Percentiles rank a stretch among this genome's conserved stretches.
Evolutionary conservation across 192 early-diverging fungal species (phyloP).

Genomic region (Entrophospora sp.): DNA sequence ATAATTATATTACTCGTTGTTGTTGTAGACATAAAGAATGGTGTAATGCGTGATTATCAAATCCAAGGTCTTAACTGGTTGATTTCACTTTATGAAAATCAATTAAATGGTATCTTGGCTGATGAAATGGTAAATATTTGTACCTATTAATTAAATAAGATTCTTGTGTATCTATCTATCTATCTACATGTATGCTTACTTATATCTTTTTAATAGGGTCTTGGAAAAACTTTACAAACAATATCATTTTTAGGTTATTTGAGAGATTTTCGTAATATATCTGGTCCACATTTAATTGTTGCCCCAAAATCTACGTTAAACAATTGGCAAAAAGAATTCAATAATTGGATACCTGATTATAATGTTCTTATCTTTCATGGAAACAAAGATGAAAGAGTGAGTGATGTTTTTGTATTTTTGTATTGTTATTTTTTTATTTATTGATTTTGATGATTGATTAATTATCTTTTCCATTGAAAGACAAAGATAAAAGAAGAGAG

Average conservation of each 20-base stretch:
- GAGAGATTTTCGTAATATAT: constrained; percentile 66
- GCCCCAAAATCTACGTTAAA: constrained; percentile 95
- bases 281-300: constrained; percentile 89
- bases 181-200: not conserved
- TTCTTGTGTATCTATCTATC: not conserved
- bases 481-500: constrained; percentile 43
- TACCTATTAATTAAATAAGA: not conserved
- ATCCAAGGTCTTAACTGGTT: constrained; percentile 97
- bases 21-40: constrained; percentile 70
- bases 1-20: not conserved
- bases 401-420: not conserved
- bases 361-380: constrained; percentile 88
- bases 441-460: not conserved
- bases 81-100: constrained; percentile 90
- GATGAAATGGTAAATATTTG: constrained; percentile 81
- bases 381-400: constrained; percentile 71
- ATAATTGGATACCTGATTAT: constrained; percentile 84
- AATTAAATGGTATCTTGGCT: constrained; percentile 98
- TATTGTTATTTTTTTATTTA: not conserved
- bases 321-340: constrained; percentile 93
- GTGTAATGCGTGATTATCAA: constrained; percentile 94
- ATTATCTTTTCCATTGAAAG: constrained; percentile 21
- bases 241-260: constrained; percentile 96
- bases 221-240: constrained; percentile 94
- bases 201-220: constrained; percentile 57